These are phyloP conservation scores for Geotrichum ghanense DNA, from an alignment of 805 yeast genomes.

Conservation along the genomic window DNA sequence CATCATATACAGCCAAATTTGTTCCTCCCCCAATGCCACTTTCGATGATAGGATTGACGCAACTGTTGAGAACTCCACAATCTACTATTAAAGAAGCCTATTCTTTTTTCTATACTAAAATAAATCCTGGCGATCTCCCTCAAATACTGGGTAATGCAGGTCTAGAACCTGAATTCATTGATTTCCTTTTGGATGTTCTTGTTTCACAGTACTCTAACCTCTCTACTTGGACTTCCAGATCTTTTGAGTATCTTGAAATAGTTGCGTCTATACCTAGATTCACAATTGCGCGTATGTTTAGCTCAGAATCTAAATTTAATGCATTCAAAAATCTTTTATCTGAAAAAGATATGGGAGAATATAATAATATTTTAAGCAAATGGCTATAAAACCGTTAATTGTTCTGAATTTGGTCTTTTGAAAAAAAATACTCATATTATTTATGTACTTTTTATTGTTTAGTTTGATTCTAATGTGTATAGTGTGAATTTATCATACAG, in stretches of 20 bases:
- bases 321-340: neutral
- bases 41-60: conserved; percentile 10
- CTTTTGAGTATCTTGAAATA: neutral
- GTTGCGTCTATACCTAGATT: conserved; percentile 7
- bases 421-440: too few species aligned
- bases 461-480: too few species aligned
- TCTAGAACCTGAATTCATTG: conserved; percentile 15
- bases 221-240: conserved; percentile 3
- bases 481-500: too few species aligned
- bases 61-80: conserved; percentile 12
- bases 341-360: neutral
- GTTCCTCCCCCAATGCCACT: conserved; percentile 9
- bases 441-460: too few species aligned
- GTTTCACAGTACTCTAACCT: neutral
- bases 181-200: conserved; percentile 12
- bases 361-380: neutral
- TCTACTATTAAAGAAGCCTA: conserved; percentile 11
- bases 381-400: too few species aligned
- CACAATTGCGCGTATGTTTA: conserved; percentile 6
- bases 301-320: neutral
- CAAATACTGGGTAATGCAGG: conserved; percentile 11
- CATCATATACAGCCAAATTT: neutral
- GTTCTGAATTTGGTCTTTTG: too few species aligned
- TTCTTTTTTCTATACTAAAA: conserved; percentile 7
- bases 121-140: conserved; percentile 5